Base-by-base conservation (phyloP, 163 green algal genomes). In the Scenedesmus sp. region DNA sequence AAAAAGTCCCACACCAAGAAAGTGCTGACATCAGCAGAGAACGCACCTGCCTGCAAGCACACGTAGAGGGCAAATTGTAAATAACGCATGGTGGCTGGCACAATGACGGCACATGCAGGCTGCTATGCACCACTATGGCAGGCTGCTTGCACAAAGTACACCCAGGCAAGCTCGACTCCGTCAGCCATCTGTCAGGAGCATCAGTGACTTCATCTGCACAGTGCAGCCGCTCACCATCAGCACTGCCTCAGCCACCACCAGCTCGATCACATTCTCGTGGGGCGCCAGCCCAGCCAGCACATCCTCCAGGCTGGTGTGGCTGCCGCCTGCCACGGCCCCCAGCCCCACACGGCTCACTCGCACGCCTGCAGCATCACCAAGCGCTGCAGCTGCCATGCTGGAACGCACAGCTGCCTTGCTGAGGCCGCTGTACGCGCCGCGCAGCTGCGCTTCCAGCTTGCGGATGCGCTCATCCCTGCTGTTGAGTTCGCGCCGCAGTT, bases 241-340 rank as follows among this genome's bases (percentile, higher is more conserved):
- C 20, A 83, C 89, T 9, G 94, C 93, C 44, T 95, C 94, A 9
- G 83, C 91, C 84, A 96, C 84, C 40, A 93, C 87, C 78, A 96
- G 86, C 91, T 96, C 94, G 26, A 96, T 91, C 7, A 95, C 40
- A 83, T 95, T 95, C 89, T 96, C 93, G 20, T 93, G 83, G 43
- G 91, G 87, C 2, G 68, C 91, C 59, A 96, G 89, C 22, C 92
- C 94, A n/a, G 61, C 90, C 26, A 95, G 51, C 88, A 94, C 89
- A 37, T 95, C 94, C 12, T 92, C 90, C 68, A 95, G 61, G 26
- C 87, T 93, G 76, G 35, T 40, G 40, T 86, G 37, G 81, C 42
- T 2, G 59, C 42, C 43, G 30, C 16, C 12, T 12, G 85, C n/a
- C 37, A 33, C 30, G 20, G 81, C 88, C 10, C 42, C 88, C n/a